These are phyloP conservation scores for Stereum hirsutum DNA, from an alignment of 1,284 basidiomycete genomes.

Conservation along the genomic window DNA sequence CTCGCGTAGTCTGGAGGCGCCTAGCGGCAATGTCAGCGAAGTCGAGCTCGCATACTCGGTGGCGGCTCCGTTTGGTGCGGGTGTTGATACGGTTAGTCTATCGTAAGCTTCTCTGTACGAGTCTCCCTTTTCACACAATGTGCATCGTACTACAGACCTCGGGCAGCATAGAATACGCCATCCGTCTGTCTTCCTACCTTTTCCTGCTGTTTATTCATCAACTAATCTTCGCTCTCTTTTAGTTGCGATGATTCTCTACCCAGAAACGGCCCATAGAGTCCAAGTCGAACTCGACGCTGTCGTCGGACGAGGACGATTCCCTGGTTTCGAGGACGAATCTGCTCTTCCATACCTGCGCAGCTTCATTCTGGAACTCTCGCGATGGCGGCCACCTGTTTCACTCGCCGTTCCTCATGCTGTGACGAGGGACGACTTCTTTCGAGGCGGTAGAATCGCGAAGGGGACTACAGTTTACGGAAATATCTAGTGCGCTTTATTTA, in stretches of 20 bases:
- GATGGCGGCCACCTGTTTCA: constrained; percentile 7
- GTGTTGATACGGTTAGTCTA: constrained; percentile 13
- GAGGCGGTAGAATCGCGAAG: constrained; percentile 7
- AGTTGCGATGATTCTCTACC: constrained; percentile 1
- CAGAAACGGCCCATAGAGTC: neutral
- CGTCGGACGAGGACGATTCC: constrained; percentile 1
- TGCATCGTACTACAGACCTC: no score
- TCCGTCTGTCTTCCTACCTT: neutral
- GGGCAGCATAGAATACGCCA: neutral
- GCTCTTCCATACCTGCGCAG: constrained; percentile 1
- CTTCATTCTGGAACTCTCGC: constrained; percentile 1
- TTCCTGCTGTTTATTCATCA: neutral
- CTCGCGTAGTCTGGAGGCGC: constrained; percentile 7
- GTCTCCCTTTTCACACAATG: no score
- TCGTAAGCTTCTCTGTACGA: no score
- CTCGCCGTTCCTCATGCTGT: constrained; percentile 8
- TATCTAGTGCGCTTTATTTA: constrained; percentile 9
- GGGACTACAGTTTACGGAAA: constrained; percentile 7
- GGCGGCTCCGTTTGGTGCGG: constrained; percentile 12
- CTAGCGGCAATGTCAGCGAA: constrained; percentile 7
- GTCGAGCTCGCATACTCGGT: constrained; percentile 14
- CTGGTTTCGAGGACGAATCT: neutral
- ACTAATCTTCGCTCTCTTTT: neutral
- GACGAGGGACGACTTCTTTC: constrained; percentile 4
- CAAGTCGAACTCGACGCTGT: constrained; percentile 3